Evolutionary conservation across 2,329 filamentous ascomycete species (phyloP).

Genomic region (Colletotrichum tropicale): DNA sequence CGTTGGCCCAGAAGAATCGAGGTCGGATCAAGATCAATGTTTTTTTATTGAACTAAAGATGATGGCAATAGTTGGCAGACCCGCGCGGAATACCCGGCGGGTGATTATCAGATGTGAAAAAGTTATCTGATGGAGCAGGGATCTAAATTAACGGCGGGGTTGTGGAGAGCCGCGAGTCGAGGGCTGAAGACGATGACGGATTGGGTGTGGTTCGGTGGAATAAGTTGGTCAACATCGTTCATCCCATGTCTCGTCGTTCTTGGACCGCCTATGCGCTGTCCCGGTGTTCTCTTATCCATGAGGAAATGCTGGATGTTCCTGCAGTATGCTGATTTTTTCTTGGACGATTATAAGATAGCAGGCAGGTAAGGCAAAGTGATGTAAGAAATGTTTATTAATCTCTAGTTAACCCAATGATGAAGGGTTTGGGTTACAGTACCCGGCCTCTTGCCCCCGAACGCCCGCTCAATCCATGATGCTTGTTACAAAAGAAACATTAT

Average conservation of each 20-base stretch:
- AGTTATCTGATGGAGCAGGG: conserved; percentile 14
- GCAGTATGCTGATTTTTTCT: background rate
- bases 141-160: background rate
- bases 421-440: background rate
- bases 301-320: background rate
- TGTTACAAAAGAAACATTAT: background rate
- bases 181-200: background rate
- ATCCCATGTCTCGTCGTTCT: background rate
- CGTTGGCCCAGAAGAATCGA: background rate
- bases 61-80: background rate
- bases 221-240: background rate
- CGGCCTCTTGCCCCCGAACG: background rate
- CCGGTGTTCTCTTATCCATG: background rate
- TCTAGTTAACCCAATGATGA: background rate
- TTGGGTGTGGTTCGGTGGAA: background rate
- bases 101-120: conserved; percentile 8
- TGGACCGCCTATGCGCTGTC: background rate
- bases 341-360: background rate
- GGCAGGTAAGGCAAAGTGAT: background rate
- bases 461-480: background rate
- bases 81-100: background rate
- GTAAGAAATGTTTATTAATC: background rate
- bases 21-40: background rate
- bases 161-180: conserved; percentile 5
- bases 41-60: background rate